phyloP scores from a whole-genome alignment of 1,284 basidiomycete species.

The Naganishia albida region DNA sequence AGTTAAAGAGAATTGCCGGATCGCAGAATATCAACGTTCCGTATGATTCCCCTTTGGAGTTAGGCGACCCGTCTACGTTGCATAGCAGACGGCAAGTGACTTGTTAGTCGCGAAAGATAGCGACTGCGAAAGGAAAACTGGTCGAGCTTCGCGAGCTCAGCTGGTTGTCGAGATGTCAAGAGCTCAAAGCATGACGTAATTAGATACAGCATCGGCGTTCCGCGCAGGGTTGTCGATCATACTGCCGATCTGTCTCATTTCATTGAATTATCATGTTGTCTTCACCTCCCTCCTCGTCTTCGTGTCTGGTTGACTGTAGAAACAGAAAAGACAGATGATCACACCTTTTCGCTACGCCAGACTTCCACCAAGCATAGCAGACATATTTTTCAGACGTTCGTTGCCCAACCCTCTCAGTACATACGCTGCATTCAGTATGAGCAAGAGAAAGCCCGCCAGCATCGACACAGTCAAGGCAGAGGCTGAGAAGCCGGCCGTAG shows the following conservation, averaged over 20 bases:
- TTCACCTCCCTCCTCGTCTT: not conserved
- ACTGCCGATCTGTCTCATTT: not conserved
- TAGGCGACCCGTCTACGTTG: too few relatives aligned
- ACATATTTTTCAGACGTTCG: not conserved
- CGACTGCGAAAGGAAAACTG: too few relatives aligned
- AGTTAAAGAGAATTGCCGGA: too few relatives aligned
- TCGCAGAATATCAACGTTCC: too few relatives aligned
- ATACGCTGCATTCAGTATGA: slow-evolving; percentile 4
- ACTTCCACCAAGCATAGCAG: not conserved
- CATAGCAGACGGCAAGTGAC: too few relatives aligned
- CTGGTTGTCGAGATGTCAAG: not conserved
- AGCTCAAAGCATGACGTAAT: not conserved
- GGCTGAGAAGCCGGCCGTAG: too few relatives aligned
- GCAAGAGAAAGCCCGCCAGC: not conserved
- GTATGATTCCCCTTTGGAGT: too few relatives aligned
- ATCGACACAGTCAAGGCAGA: not conserved
- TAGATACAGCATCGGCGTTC: not conserved
- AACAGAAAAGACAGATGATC: too few relatives aligned
- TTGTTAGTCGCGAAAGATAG: too few relatives aligned
- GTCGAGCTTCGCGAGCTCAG: too few relatives aligned
- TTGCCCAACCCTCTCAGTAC: not conserved
- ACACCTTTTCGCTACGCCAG: too few relatives aligned
- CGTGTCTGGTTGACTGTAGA: not conserved
- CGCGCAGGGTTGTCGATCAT: not conserved
- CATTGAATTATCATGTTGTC: not conserved